Base-by-base conservation (phyloP, 805 yeast genomes). In the Candida silvicultrix region DNA sequence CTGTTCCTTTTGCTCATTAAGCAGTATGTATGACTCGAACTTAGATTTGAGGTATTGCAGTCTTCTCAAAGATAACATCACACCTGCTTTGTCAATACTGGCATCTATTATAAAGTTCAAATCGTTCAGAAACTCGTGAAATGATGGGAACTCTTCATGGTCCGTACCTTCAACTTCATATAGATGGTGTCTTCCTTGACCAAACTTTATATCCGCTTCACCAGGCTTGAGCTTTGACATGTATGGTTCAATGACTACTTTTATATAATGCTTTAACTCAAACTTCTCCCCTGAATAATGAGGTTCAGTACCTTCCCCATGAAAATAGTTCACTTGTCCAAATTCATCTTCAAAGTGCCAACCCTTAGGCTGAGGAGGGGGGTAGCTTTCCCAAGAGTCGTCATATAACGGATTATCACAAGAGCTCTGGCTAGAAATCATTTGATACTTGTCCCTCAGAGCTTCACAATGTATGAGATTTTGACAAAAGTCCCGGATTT, bases 341-440 rank as follows among this genome's bases (percentile, higher is more conserved):
- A 56, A 58, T 35, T 56, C 58, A 31, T 57, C 63, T 32, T 58
- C 63, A 49, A 65, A 68, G 49, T 67, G 70, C 74, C 74, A 69
- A 19, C 64, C 68, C 49, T 66, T 69, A 1, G 70, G 68, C 40
- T 64, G 54, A 10, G 96, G 95, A 20, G 82, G 81, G 0, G 98
- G 97, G 60, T 88, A 89, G 29, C 88, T 77, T n/a, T 64, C 63
- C 97, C 97, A 89, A 5, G 68, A 60, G 35, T 63, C 65, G 21
- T 37, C 31, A 64, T 89, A 84, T 56, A 87, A 81, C 4, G 96
- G 95, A 63, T 92, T 89, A 45, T 78, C 79, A 37, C 60, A 53
- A 36, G 80, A 81, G 49, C 81, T 72, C 64, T 90, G 98, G 23
- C 75, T 50, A 1, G 96, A 86, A 2, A 75, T 50, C 3, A 57